Evolutionary conservation across 2,329 filamentous ascomycete species (phyloP).

Genomic region (Verticillium tricorpus): DNA sequence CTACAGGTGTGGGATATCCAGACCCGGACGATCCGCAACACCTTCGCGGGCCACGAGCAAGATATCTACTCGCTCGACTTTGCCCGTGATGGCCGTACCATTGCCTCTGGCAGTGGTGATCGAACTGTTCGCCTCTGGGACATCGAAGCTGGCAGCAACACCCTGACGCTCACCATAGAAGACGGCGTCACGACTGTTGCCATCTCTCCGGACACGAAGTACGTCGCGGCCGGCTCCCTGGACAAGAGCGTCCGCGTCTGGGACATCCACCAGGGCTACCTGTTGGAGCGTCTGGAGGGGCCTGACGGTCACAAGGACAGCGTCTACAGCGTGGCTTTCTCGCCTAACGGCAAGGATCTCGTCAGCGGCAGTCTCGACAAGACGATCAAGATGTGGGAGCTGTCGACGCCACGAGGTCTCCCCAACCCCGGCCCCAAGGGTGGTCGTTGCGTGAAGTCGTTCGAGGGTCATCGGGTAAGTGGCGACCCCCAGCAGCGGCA

Average conservation of each 20-base stretch:
- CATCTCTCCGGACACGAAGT: slow-evolving; percentile 92
- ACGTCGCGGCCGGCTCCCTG: slow-evolving; percentile 88
- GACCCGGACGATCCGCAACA: slow-evolving; percentile 77
- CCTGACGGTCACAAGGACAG: slow-evolving; percentile 94
- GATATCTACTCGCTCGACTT: slow-evolving; percentile 98
- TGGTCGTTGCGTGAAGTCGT: slow-evolving; percentile 92
- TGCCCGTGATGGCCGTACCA: slow-evolving; percentile 85
- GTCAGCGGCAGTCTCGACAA: slow-evolving; percentile 95
- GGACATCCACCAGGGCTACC: slow-evolving; percentile 81
- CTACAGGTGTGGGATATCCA: slow-evolving; percentile 89
- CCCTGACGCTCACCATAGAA: slow-evolving; percentile 85
- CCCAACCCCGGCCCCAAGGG: slow-evolving; percentile 68
- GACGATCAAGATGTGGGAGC: slow-evolving; percentile 99
- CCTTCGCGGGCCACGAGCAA: slow-evolving; percentile 95
- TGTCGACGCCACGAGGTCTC: slow-evolving; percentile 67
- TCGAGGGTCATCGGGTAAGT: slow-evolving; percentile 88
- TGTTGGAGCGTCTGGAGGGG: slow-evolving; percentile 88
- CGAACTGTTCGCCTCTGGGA: slow-evolving; percentile 95
- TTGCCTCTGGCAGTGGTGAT: slow-evolving; percentile 93
- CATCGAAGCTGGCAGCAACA: slow-evolving; percentile 76
- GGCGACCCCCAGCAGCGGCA: not conserved
- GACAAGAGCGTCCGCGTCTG: slow-evolving; percentile 98
- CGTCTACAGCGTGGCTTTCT: slow-evolving; percentile 95
- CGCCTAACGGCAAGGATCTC: slow-evolving; percentile 85
- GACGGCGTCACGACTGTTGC: slow-evolving; percentile 97